Conservation (phyloP, 179 eudicot genomes). For the Spergularia azorica region DNA sequence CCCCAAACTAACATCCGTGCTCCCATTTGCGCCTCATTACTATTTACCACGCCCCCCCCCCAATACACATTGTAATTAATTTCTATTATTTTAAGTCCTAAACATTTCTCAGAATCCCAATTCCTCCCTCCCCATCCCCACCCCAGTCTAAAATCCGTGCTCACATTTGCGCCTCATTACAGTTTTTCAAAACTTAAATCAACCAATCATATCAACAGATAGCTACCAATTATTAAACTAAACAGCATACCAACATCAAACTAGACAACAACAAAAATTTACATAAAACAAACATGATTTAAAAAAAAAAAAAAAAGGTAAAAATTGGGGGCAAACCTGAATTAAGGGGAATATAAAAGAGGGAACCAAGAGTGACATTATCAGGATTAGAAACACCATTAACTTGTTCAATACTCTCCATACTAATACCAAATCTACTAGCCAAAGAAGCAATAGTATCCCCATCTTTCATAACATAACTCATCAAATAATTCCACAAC, state of each 20-base stretch:
- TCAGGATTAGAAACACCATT: constrained; percentile 77
- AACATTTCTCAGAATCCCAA: too few relatives aligned
- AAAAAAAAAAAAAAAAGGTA: neutral
- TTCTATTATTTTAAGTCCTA: too few relatives aligned
- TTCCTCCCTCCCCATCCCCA: too few relatives aligned
- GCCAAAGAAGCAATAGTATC: constrained; percentile 77
- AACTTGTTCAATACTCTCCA: constrained; percentile 82
- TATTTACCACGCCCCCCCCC: too few relatives aligned
- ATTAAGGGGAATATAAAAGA: constrained; percentile 78
- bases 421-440: constrained; percentile 95
- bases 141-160: too few relatives aligned
- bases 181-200: neutral
- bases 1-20: neutral
- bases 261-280: too few relatives aligned
- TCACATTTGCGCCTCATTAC: too few relatives aligned
- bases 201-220: neutral
- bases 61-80: too few relatives aligned
- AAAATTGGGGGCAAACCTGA: constrained; percentile 49
- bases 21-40: too few relatives aligned
- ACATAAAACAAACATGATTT: neutral
- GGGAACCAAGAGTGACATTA: constrained; percentile 70
- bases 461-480: constrained; percentile 83
- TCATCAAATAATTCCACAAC: constrained; percentile 92
- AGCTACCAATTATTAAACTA: too few relatives aligned
- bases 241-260: too few relatives aligned